These are phyloP conservation scores for Tolypocladium paradoxum DNA, from an alignment of 2,329 filamentous ascomycete species.

Conservation along the genomic window DNA sequence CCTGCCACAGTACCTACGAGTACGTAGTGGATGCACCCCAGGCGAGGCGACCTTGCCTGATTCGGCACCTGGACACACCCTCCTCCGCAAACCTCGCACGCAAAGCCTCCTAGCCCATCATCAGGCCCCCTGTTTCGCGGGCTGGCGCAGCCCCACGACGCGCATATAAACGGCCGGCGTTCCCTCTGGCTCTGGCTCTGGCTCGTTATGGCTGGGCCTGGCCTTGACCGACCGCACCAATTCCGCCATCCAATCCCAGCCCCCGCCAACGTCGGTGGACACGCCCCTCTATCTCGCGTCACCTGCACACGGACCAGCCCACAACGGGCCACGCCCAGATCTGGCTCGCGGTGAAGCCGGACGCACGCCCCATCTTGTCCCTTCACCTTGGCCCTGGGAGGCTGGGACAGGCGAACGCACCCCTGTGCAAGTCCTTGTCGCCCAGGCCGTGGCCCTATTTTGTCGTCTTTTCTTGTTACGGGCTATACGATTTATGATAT, in stretches of 20 bases:
- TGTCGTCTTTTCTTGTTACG: not conserved
- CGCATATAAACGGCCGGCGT: constrained; percentile 39
- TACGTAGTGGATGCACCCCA: no score
- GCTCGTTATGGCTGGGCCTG: not conserved
- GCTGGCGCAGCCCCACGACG: constrained; percentile 3
- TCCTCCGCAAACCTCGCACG: not conserved
- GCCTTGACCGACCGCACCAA: not conserved
- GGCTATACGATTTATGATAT: not conserved
- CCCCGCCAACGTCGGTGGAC: not conserved
- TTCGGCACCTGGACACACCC: not conserved
- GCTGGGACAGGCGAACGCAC: not conserved
- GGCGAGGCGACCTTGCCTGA: not conserved
- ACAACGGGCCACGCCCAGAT: not conserved
- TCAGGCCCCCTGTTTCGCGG: not conserved
- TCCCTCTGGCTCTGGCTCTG: constrained; percentile 21
- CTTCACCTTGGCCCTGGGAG: not conserved
- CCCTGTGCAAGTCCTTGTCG: not conserved
- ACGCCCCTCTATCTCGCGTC: not conserved
- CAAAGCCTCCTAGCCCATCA: not conserved
- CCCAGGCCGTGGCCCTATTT: not conserved
- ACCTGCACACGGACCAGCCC: not conserved
- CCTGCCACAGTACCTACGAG: no score
- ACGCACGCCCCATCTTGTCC: not conserved
- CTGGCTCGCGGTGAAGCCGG: not conserved
- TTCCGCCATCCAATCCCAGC: not conserved